A percentile compares a stretch with the other conserved stretches of the same genome.
Conservation (phyloP, 768 basidiomycete genomes). For the Phylloporus sp. region DNA sequence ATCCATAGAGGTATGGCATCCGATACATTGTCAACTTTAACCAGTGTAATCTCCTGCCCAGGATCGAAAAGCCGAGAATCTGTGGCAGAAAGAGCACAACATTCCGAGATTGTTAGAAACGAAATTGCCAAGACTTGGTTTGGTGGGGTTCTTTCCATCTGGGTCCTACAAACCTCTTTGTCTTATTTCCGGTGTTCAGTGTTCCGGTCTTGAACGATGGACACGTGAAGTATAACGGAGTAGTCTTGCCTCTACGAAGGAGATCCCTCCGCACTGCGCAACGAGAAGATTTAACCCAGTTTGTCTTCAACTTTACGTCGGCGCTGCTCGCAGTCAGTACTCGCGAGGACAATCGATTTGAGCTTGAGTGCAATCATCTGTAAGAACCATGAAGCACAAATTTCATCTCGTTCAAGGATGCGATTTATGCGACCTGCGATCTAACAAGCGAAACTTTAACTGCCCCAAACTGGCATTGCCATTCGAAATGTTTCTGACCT, state of each 20-base stretch:
- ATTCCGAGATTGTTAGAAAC: no score
- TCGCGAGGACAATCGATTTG: no score
- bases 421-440: background rate
- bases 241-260: background rate
- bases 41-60: no score
- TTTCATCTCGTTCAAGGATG: background rate
- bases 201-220: background rate
- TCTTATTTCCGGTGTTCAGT: no score
- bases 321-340: background rate
- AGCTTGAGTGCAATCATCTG: no score
- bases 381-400: background rate
- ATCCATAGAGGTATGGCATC: background rate
- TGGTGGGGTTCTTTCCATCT: no score
- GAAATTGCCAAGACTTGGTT: no score
- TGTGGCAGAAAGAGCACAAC: no score
- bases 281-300: no score
- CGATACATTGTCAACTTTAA: background rate
- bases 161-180: no score
- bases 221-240: background rate
- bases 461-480: background rate
- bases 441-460: background rate
- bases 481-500: background rate
- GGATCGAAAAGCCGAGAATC: no score
- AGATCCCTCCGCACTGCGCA: background rate
- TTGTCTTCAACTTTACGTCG: background rate